A percentile compares a stretch with the other conserved stretches of the same genome.
Evolutionary conservation across 2,329 filamentous ascomycete species (phyloP).

Genomic region (Aspergillus sp.): DNA sequence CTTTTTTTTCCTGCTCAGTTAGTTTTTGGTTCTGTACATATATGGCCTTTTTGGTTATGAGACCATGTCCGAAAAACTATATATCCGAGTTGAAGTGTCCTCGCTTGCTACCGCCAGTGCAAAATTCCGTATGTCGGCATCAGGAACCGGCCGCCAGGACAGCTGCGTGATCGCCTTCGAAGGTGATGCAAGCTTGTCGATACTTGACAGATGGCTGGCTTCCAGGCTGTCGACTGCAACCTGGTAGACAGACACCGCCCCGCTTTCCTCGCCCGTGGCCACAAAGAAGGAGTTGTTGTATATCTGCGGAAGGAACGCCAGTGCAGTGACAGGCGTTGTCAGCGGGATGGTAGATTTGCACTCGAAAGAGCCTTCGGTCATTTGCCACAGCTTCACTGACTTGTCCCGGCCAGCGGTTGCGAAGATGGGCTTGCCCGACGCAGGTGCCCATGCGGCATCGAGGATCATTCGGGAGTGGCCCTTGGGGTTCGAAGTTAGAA

Average conservation of each 20-base stretch:
- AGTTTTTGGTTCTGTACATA: conserved; percentile 19
- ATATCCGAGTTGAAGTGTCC: conserved; percentile 47
- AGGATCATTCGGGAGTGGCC: conserved; percentile 92
- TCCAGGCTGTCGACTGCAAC: conserved; percentile 37
- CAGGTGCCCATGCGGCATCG: conserved; percentile 78
- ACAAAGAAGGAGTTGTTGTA: conserved; percentile 38
- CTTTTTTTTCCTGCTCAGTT: background rate
- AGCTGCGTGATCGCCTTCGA: conserved; percentile 68
- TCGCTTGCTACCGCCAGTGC: conserved; percentile 50
- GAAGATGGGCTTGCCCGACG: conserved; percentile 56
- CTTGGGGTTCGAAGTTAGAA: conserved; percentile 70
- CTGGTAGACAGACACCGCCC: conserved; percentile 46
- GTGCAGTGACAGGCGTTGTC: conserved; percentile 66
- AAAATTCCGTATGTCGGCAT: conserved; percentile 19
- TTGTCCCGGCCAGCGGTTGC: conserved; percentile 91
- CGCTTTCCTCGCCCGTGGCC: conserved; percentile 51
- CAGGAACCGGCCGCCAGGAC: conserved; percentile 62
- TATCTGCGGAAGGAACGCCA: conserved; percentile 60
- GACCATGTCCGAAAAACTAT: conserved; percentile 36
- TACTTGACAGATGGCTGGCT: conserved; percentile 29
- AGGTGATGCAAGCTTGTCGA: conserved; percentile 51
- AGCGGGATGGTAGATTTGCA: conserved; percentile 58
- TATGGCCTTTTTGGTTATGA: conserved; percentile 22
- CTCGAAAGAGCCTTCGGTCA: conserved; percentile 47
- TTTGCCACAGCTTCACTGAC: conserved; percentile 70